phyloP scores from a whole-genome alignment of 1,139 yeast genomes.

The Taphrina flavorubra region DNA sequence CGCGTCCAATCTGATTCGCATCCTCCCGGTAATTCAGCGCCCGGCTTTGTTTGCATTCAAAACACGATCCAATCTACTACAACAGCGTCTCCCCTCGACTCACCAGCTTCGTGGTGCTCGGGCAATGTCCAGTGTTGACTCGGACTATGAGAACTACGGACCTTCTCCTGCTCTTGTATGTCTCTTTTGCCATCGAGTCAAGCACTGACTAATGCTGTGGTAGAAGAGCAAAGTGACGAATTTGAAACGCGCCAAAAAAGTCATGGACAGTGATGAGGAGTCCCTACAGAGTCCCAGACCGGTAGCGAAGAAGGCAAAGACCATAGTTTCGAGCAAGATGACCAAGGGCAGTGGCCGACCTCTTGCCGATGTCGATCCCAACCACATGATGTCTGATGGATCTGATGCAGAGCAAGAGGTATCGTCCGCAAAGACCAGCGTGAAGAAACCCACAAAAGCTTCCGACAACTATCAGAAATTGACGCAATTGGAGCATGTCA shows the following conservation, averaged over 20 bases:
- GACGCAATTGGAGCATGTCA: conserved; percentile 92
- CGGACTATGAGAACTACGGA: conserved; percentile 31
- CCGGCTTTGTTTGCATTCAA: conserved; percentile 11
- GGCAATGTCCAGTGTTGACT: conserved; percentile 14
- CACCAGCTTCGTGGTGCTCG: conserved; percentile 2
- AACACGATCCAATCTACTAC: background rate
- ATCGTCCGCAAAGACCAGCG: conserved; percentile 16
- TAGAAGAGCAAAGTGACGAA: conserved; percentile 18
- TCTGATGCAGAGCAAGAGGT: conserved; percentile 35
- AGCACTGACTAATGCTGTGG: background rate
- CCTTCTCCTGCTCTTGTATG: conserved; percentile 33
- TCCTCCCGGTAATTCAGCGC: conserved; percentile 1
- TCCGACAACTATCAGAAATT: conserved; percentile 84
- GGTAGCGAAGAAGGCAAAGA: conserved; percentile 43
- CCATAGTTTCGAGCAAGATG: conserved; percentile 1
- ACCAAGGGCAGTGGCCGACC: background rate
- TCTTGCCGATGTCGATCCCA: conserved; percentile 3
- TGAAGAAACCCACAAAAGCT: conserved; percentile 52
- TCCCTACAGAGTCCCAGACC: conserved; percentile 17
- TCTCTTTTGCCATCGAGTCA: background rate
- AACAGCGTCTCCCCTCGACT: background rate
- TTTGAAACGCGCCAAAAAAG: conserved; percentile 24
- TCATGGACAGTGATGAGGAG: conserved; percentile 30
- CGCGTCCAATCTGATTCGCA: conserved; percentile 19
- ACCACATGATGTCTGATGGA: conserved; percentile 1